These are phyloP conservation scores for Ilyonectria robusta DNA, from an alignment of 2,329 filamentous ascomycete species.

Conservation along the genomic window DNA sequence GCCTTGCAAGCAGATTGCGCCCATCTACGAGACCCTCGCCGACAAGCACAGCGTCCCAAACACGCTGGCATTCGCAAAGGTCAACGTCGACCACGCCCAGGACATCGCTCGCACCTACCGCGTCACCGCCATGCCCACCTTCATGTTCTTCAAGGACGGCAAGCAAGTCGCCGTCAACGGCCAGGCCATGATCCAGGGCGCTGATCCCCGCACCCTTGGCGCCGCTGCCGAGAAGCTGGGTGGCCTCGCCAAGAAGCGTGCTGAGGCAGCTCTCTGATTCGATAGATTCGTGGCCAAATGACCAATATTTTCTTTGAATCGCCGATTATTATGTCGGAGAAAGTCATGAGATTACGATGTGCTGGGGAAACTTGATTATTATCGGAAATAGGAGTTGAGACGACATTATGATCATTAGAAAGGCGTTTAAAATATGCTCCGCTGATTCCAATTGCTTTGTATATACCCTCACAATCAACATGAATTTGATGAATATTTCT, in stretches of 20 bases:
- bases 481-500: not conserved
- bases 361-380: not conserved
- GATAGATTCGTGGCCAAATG: not conserved
- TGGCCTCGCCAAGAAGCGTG: slow-evolving; percentile 53
- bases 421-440: not conserved
- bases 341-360: slow-evolving; percentile 1
- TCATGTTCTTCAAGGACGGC: slow-evolving; percentile 84
- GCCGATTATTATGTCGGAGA: not conserved
- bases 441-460: not conserved
- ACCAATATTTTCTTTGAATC: not conserved
- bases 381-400: not conserved
- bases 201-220: slow-evolving; percentile 49
- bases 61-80: slow-evolving; percentile 83
- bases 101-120: slow-evolving; percentile 82
- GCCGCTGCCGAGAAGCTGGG: slow-evolving; percentile 57
- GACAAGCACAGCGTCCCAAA: slow-evolving; percentile 54
- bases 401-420: slow-evolving; percentile 6
- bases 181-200: slow-evolving; percentile 53
- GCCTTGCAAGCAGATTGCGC: slow-evolving; percentile 64
- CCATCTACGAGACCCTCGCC: slow-evolving; percentile 56
- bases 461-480: not conserved
- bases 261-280: slow-evolving; percentile 30
- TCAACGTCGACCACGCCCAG: slow-evolving; percentile 88
- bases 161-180: slow-evolving; percentile 49
- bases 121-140: slow-evolving; percentile 94